Conservation (phyloP, 2,329 filamentous ascomycete genomes). For the Talaromyces piceae region DNA sequence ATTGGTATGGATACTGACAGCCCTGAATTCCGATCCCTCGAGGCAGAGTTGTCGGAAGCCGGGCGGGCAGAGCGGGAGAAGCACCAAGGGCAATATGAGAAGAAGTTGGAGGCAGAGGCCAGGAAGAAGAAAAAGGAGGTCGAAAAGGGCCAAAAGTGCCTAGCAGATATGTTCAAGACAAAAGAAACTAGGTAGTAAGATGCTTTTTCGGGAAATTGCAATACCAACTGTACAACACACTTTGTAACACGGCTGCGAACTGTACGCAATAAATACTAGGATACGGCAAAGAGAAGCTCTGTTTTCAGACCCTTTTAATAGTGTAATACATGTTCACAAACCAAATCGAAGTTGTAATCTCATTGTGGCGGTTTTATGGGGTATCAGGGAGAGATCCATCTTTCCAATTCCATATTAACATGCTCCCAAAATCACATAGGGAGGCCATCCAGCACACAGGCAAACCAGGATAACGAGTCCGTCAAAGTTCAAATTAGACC, state of each 20-base stretch:
- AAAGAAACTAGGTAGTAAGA: slow-evolving; percentile 11
- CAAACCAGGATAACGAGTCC: not conserved
- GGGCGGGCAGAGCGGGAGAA: slow-evolving; percentile 67
- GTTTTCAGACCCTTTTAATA: not conserved
- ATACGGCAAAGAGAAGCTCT: not conserved
- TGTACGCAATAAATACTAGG: not conserved
- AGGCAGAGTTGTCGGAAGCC: slow-evolving; percentile 56
- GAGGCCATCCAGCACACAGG: not conserved
- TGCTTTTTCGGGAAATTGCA: not conserved
- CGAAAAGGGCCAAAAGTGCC: slow-evolving; percentile 31
- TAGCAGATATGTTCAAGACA: slow-evolving; percentile 27
- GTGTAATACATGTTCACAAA: not conserved
- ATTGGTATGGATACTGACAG: slow-evolving; percentile 73
- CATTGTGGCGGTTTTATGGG: not conserved
- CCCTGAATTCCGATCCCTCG: slow-evolving; percentile 63
- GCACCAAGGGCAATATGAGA: slow-evolving; percentile 70
- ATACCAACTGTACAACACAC: not conserved
- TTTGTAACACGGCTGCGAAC: not conserved
- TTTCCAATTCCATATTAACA: not conserved
- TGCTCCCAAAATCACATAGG: not conserved
- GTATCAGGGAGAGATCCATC: not conserved
- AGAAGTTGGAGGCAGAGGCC: slow-evolving; percentile 56
- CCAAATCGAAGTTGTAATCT: not conserved
- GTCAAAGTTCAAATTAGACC: not conserved
- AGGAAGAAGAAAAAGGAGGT: slow-evolving; percentile 44